Percentiles rank a stretch among this genome's conserved stretches.
phyloP scores from a whole-genome alignment of 306 rosid species.

The Luffa acutangula region DNA sequence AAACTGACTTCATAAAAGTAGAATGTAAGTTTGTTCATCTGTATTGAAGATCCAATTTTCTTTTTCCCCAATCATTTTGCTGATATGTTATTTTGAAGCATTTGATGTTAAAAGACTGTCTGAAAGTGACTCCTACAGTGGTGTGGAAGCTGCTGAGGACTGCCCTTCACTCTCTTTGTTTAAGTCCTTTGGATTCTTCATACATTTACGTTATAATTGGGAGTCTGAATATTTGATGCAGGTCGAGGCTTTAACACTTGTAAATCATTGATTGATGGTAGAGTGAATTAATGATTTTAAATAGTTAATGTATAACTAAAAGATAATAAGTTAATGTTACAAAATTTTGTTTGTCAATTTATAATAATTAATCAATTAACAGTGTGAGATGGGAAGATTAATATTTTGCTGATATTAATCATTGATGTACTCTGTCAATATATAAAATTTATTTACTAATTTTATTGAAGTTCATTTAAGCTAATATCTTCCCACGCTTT shows the following conservation, averaged over 20 bases:
- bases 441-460: too few species aligned
- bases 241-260: neutral
- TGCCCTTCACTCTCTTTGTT: neutral
- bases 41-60: constrained; percentile 20
- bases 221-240: neutral
- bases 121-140: neutral
- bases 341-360: too few species aligned
- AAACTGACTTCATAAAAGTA: constrained; percentile 25
- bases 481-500: too few species aligned
- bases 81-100: constrained; percentile 13
- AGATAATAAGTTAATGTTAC: too few species aligned
- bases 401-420: too few species aligned
- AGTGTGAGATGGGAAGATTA: neutral
- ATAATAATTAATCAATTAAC: too few species aligned
- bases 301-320: neutral
- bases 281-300: neutral
- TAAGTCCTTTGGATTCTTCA: neutral
- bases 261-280: neutral
- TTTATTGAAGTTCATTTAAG: too few species aligned
- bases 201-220: neutral
- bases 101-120: neutral
- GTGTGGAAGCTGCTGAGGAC: neutral
- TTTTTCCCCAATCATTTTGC: neutral
- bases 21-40: constrained; percentile 23
- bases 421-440: neutral